A percentile compares a stretch with the other conserved stretches of the same genome.
These are phyloP conservation scores for Pestalotiopsis sp. DNA, from an alignment of 2,329 filamentous ascomycete genomes.

Conservation along the genomic window DNA sequence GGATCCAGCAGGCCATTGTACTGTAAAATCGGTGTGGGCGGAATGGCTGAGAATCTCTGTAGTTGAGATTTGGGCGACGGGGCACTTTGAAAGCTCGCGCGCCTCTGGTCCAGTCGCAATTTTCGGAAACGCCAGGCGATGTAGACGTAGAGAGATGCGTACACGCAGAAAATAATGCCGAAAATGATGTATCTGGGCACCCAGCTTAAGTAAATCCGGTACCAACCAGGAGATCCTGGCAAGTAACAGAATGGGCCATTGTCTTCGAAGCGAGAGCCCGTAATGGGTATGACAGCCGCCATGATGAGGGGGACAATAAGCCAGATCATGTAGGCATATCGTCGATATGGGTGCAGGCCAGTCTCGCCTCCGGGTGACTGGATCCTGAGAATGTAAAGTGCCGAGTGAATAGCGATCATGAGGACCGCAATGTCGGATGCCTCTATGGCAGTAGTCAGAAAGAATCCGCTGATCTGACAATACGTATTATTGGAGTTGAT, in stretches of 20 bases:
- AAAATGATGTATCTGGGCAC: slow-evolving; percentile 74
- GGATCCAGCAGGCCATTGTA: slow-evolving; percentile 28
- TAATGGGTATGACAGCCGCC: slow-evolving; percentile 42
- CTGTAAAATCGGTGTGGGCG: slow-evolving; percentile 26
- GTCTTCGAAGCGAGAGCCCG: slow-evolving; percentile 29
- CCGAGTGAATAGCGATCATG: slow-evolving; percentile 74
- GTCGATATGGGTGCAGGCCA: slow-evolving; percentile 70
- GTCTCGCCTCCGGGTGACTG: slow-evolving; percentile 50
- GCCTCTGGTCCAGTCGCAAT: slow-evolving; percentile 36
- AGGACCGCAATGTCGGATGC: slow-evolving; percentile 73
- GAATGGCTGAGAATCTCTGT: slow-evolving; percentile 19
- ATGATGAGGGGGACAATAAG: slow-evolving; percentile 61
- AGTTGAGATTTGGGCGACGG: slow-evolving; percentile 16
- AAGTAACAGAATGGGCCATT: slow-evolving; percentile 62
- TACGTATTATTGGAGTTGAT: slow-evolving; percentile 56
- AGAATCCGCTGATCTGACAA: slow-evolving; percentile 72
- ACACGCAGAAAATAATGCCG: slow-evolving; percentile 64
- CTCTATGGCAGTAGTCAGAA: slow-evolving; percentile 68
- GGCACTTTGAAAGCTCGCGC: slow-evolving; percentile 24
- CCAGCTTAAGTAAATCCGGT: slow-evolving; percentile 70
- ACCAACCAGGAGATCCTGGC: slow-evolving; percentile 69
- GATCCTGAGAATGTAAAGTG: slow-evolving; percentile 70
- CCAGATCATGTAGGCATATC: slow-evolving; percentile 60
- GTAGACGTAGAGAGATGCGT: slow-evolving; percentile 72
- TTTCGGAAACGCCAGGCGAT: slow-evolving; percentile 51